Evolutionary conservation across 2,329 filamentous ascomycete species (phyloP).

Genomic region (Calycina herbarum): DNA sequence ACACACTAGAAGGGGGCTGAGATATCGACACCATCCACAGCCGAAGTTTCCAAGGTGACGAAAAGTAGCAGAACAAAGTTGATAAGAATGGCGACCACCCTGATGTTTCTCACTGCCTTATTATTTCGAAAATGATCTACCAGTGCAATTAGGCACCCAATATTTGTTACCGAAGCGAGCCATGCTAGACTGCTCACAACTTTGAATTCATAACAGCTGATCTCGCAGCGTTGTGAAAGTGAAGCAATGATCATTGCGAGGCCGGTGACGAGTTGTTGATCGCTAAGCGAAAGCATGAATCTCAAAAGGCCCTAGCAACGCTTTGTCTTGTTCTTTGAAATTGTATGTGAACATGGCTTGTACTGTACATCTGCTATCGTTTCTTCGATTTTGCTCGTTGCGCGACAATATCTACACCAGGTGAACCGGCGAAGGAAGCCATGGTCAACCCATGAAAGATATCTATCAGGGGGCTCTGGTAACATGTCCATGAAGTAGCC

Average conservation of each 20-base stretch:
- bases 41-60: background rate
- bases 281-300: background rate
- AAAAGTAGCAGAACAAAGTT: background rate
- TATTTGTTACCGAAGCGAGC: background rate
- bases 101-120: background rate
- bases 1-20: background rate
- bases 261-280: background rate
- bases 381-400: too few species aligned
- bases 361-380: too few species aligned
- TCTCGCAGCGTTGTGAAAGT: background rate
- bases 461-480: too few species aligned
- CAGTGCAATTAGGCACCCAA: background rate
- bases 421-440: too few species aligned
- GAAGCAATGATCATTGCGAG: background rate
- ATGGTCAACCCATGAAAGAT: too few species aligned
- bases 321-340: background rate
- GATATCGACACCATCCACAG: background rate
- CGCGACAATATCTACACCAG: too few species aligned
- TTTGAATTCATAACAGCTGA: background rate
- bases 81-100: background rate
- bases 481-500: too few species aligned
- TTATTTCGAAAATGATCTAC: background rate
- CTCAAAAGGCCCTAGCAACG: background rate
- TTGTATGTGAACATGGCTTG: too few species aligned
- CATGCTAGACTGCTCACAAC: background rate